A percentile compares a stretch with the other conserved stretches of the same genome.
phyloP scores from a whole-genome alignment of 2,329 filamentous ascomycete genomes.

The Coleophoma crateriformis region DNA sequence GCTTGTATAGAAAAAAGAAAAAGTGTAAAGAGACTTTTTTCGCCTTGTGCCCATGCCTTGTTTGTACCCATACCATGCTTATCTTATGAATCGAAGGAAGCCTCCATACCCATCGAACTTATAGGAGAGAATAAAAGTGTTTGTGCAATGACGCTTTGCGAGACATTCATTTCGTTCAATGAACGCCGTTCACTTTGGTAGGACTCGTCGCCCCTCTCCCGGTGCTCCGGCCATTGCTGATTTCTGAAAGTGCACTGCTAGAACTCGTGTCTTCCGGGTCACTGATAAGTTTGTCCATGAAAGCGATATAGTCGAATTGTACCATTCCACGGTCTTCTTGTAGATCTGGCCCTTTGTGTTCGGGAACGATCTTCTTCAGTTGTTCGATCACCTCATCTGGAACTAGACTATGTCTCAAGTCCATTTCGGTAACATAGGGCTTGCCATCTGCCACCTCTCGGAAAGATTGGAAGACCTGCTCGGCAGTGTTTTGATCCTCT shows the following conservation, averaged over 20 bases:
- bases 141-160: too few relatives aligned
- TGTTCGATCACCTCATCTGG: slow-evolving; percentile 97
- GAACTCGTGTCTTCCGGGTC: slow-evolving; percentile 13
- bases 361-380: slow-evolving; percentile 79
- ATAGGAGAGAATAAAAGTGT: too few relatives aligned
- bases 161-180: not conserved
- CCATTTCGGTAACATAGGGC: slow-evolving; percentile 97
- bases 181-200: not conserved
- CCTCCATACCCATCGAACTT: too few relatives aligned
- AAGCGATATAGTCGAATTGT: slow-evolving; percentile 94
- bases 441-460: slow-evolving; percentile 96
- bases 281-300: slow-evolving; percentile 82
- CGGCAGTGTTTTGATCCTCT: slow-evolving; percentile 96
- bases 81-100: too few relatives aligned
- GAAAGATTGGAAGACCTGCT: slow-evolving; percentile 98
- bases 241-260: slow-evolving; percentile 11
- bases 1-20: too few relatives aligned
- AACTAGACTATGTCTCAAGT: slow-evolving; percentile 88
- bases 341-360: slow-evolving; percentile 78
- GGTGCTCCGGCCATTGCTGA: slow-evolving; percentile 18
- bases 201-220: not conserved
- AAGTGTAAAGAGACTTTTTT: too few relatives aligned
- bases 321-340: slow-evolving; percentile 76
- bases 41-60: too few relatives aligned
- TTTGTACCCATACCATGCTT: too few relatives aligned